Conservation (phyloP, 1,139 yeast species). For the Saccharomyces hybrid region DNA sequence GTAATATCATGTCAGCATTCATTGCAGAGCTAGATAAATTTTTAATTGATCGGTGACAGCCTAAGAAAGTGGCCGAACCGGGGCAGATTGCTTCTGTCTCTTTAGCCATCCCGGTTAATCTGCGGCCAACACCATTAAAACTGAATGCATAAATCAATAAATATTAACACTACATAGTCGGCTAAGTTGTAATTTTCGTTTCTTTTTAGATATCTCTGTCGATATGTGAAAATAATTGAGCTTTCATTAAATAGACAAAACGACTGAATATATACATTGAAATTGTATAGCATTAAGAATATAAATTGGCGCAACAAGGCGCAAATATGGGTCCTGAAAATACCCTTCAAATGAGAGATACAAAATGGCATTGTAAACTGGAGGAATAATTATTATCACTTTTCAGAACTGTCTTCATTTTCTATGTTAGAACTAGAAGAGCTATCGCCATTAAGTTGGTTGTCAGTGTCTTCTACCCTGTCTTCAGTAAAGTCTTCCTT, state of each 20-base stretch:
- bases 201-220: too few relatives aligned
- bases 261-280: neutral
- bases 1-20: too few relatives aligned
- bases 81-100: too few relatives aligned
- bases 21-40: too few relatives aligned
- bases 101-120: too few relatives aligned
- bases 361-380: neutral
- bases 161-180: too few relatives aligned
- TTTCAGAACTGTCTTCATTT: neutral
- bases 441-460: conserved; percentile 2
- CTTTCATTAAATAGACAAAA: neutral
- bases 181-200: too few relatives aligned
- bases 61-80: too few relatives aligned
- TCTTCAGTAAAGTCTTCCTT: conserved; percentile 16
- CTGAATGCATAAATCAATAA: too few relatives aligned
- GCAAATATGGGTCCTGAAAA: neutral
- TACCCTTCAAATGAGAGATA: neutral
- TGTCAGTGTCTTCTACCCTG: conserved; percentile 11
- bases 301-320: neutral
- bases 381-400: neutral
- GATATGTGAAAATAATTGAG: too few relatives aligned
- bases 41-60: too few relatives aligned
- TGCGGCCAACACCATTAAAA: too few relatives aligned
- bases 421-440: neutral
- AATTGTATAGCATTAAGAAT: neutral